phyloP scores from a whole-genome alignment of 169 alveolate species.

The Plasmodium cynomolgi region DNA sequence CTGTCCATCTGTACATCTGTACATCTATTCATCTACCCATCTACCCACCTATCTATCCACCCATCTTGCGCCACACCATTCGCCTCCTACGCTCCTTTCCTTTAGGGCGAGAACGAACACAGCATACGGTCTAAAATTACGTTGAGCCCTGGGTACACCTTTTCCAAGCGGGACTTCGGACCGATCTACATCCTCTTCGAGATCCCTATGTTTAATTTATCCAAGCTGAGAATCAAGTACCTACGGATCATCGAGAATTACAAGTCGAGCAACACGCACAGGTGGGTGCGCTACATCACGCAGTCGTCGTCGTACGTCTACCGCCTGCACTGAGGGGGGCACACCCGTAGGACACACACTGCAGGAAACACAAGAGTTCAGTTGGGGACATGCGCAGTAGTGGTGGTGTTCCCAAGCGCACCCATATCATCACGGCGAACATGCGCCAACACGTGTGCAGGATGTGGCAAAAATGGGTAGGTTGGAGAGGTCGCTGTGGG shows the following conservation, averaged over 20 bases:
- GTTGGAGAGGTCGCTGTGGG: neutral
- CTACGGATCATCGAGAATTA: slow-evolving; percentile 91
- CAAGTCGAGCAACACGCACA: slow-evolving; percentile 88
- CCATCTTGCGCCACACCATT: neutral
- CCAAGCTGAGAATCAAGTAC: slow-evolving; percentile 92
- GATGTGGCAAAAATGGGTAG: neutral
- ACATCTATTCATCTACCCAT: neutral
- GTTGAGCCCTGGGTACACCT: slow-evolving; percentile 78
- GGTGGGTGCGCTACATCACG: slow-evolving; percentile 97
- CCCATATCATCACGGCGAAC: neutral
- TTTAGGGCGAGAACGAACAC: slow-evolving; percentile 42
- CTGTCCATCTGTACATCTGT: neutral
- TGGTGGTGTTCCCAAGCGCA: neutral
- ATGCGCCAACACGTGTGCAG: neutral
- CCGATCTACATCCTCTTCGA: slow-evolving; percentile 94
- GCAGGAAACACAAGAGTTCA: neutral
- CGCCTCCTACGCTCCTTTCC: neutral
- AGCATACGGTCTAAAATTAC: slow-evolving; percentile 77
- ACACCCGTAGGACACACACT: neutral
- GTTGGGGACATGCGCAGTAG: neutral
- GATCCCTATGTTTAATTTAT: slow-evolving; percentile 96
- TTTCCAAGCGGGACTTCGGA: slow-evolving; percentile 90
- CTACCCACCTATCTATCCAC: neutral
- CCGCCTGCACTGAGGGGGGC: slow-evolving; percentile 76
- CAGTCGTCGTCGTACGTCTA: slow-evolving; percentile 94